Evolutionary conservation across 139 green algal species (phyloP).

Genomic region (Pleodorina starrii): DNA sequence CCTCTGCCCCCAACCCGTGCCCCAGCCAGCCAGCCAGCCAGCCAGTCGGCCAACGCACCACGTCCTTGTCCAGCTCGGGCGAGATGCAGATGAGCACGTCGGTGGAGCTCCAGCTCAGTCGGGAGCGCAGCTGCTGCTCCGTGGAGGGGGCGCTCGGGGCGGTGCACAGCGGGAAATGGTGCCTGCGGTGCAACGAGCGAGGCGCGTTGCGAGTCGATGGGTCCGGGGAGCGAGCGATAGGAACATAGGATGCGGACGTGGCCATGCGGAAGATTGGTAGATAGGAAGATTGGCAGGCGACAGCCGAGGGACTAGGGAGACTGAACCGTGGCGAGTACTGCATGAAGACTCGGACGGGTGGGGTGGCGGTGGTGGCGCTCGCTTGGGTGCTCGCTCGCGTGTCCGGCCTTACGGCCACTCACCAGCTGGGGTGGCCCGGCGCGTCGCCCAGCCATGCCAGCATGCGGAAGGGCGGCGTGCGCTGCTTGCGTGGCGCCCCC

Average conservation of each 20-base stretch:
- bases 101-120: background rate
- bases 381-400: no score
- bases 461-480: background rate
- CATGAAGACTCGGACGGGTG: background rate
- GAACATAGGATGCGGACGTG: background rate
- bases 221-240: background rate
- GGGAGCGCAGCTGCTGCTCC: background rate
- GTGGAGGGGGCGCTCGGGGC: background rate
- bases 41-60: background rate
- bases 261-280: background rate
- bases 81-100: conserved; percentile 25
- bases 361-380: background rate
- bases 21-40: background rate
- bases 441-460: background rate
- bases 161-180: background rate
- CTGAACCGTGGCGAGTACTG: background rate
- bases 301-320: background rate
- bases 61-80: conserved; percentile 17
- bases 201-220: background rate
- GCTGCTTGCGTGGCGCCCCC: background rate
- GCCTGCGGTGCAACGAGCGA: background rate
- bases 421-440: background rate
- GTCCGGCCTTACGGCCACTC: background rate
- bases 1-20: background rate
- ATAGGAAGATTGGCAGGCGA: background rate